Base-by-base conservation (phyloP, 2,329 filamentous ascomycete species). In the Scolecobasidium constrictum region DNA sequence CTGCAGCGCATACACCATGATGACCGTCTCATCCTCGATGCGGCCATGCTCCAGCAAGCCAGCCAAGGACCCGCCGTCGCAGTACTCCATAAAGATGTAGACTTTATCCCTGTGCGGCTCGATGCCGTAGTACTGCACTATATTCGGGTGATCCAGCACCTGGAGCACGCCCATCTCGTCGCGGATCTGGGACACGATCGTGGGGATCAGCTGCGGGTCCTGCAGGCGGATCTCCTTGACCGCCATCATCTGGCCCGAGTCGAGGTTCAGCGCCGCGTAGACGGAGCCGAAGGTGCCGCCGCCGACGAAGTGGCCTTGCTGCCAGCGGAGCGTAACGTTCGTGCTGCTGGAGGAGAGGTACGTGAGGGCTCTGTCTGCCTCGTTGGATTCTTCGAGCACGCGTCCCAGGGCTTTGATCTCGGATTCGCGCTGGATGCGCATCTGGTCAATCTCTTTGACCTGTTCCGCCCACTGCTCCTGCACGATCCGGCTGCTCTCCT, bases 31-130 rank as follows among this genome's bases (percentile, higher is more conserved):
- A 57, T 96, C 93, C 66, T 95, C 92, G 49, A 98, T 95, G 33
- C 92, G 83, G 11, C 92, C 92, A 56, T 98, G 90, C 60, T 98
- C 92, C 34, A 98, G 71, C 41, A 98, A 68, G 40, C 77, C 83
- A 34, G 92, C 88, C 38, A 98, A 71, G 13, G 90, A 96, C 16
- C 92, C 92, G 40, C 92, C 90, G 4, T 87, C 93, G 62, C 92
- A 98, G 63, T 94, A 96, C 62, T 98, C 92, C 92, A 98, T 98
- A 60, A 98, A 98, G 52, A 98, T 95, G 63, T 96, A 98, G n/a
- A 98, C 92, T 58, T 94, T 92, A 69, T 98, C 92, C 49, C 92
- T 78, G 63, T 98, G 92, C 3, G 95, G 92, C 62, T 98, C 92
- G 55, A 98, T 96, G 46, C 92, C 92, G 57, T 92, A 92, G 64